Percentiles rank a stretch among this genome's conserved stretches.
Evolutionary conservation across 1,284 basidiomycete genomes (phyloP).

Genomic region (Inonotus obliquus): DNA sequence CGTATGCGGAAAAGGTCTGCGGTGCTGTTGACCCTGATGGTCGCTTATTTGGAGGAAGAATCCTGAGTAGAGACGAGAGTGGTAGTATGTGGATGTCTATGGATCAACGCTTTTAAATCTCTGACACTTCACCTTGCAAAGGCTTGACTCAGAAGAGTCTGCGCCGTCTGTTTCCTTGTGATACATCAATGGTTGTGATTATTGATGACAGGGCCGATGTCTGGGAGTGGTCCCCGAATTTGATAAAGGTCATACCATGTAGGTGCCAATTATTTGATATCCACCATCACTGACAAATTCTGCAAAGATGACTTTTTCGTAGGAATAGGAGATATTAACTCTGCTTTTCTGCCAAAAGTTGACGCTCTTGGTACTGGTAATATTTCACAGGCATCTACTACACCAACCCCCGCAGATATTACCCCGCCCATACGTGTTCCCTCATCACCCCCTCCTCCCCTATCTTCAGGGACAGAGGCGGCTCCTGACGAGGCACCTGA

Average conservation of each 20-base stretch:
- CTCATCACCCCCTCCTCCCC: slow-evolving; percentile 23
- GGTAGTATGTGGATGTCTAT: slow-evolving; percentile 62
- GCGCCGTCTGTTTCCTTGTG: slow-evolving; percentile 88
- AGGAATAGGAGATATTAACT: slow-evolving; percentile 99
- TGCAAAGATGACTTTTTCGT: slow-evolving; percentile 92
- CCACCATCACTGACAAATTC: slow-evolving; percentile 12
- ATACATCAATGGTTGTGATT: slow-evolving; percentile 98
- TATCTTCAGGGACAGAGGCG: background rate
- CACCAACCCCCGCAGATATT: slow-evolving; percentile 21
- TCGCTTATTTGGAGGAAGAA: slow-evolving; percentile 80
- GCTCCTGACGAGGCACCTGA: slow-evolving; percentile 13
- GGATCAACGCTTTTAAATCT: background rate
- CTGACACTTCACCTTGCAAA: slow-evolving; percentile 22
- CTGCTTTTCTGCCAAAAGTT: slow-evolving; percentile 81
- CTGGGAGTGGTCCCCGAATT: slow-evolving; percentile 94
- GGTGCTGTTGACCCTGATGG: slow-evolving; percentile 88
- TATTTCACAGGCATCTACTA: slow-evolving; percentile 14
- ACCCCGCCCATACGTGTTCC: slow-evolving; percentile 24
- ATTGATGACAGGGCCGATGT: slow-evolving; percentile 98
- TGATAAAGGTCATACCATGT: slow-evolving; percentile 97
- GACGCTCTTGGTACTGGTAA: slow-evolving; percentile 43
- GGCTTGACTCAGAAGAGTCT: slow-evolving; percentile 90
- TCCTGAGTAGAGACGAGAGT: slow-evolving; percentile 93
- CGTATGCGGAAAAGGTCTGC: slow-evolving; percentile 95
- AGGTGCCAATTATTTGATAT: slow-evolving; percentile 31